Base-by-base conservation (phyloP, 495 filamentous ascomycete species). In the Penicillium ucsense region DNA sequence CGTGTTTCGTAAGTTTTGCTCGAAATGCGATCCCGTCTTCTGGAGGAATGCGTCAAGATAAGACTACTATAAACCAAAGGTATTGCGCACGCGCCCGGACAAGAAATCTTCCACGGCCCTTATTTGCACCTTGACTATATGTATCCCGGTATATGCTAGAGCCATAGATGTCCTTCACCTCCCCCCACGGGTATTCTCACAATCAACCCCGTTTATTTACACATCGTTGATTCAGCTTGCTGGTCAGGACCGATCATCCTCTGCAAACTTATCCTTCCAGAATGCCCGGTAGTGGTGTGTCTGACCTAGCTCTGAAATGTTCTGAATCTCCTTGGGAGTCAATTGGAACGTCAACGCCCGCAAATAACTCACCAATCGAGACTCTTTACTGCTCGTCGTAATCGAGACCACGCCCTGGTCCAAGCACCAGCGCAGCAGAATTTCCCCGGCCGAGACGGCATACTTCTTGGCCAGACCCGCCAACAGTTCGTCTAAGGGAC, bases 401-500 rank as follows among this genome's bases (percentile, higher is more conserved):
- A 94, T 66, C 0, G 78, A 68, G n/a, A 90, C 79, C 43, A 85
- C 66, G 36, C 82, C 86, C 58, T 88, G 85, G 52, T 95, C 87
- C 33, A 94, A 65, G 31, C 75, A 77, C 89, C 89, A 95, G 46
- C 89, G 64, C 50, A 94, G 55, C 12, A 74, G 71, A 44, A 94
- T 73, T 50, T 91, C 87, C 0, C 71, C 76, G 46, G 81, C 73
- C 9, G 66, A 75, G 28, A 94, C 89, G 4, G 73, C 82, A 54
- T 95, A 94, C 70, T 94, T 95, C 52, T 63, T 71, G 6, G 85
- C 84, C 44, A 94, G 57, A 8, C 55, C 53, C 20, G 70, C 66
- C 50, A 88, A 70, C 9, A 80, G 57, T 6, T 64, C 66, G 53
- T 90, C 88, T 11, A 84, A 59, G 0, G 88, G 88, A 0, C 89